Percentiles rank a stretch among this genome's conserved stretches.
Evolutionary conservation across 345 rosid species (phyloP).

Genomic region (Melastoma malabathricum): DNA sequence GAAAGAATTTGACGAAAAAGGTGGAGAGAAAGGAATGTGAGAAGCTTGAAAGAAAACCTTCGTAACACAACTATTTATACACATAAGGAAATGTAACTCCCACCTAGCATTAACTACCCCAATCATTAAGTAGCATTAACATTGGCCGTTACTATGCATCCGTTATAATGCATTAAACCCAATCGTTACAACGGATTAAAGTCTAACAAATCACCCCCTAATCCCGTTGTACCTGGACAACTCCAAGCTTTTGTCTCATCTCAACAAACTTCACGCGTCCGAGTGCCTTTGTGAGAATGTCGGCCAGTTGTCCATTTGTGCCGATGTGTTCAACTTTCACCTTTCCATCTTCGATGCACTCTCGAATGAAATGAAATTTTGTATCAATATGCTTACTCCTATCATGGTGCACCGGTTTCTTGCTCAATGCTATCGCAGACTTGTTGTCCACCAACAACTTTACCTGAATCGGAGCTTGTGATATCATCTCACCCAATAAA

Average conservation of each 20-base stretch:
- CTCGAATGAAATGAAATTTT: constrained; percentile 6
- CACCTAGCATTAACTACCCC: no score
- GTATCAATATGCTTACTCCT: background rate
- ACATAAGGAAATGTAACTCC: background rate
- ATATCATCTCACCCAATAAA: background rate
- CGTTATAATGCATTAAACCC: background rate
- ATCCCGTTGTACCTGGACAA: background rate
- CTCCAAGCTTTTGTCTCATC: constrained; percentile 4
- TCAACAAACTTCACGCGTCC: background rate
- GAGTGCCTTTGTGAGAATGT: constrained; percentile 4
- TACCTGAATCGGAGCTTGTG: background rate
- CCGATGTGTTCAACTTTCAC: background rate
- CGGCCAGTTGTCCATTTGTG: constrained; percentile 1
- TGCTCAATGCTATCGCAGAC: constrained; percentile 1
- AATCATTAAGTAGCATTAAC: no score
- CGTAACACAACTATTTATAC: background rate
- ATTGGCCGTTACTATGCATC: background rate
- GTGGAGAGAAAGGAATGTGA: no score
- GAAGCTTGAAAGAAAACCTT: background rate
- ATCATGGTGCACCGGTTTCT: no score
- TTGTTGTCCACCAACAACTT: constrained; percentile 5
- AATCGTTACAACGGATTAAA: background rate
- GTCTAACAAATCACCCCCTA: constrained; percentile 1
- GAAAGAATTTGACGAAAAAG: no score
- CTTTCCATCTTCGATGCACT: constrained; percentile 1